A percentile compares a stretch with the other conserved stretches of the same genome.
phyloP scores from a whole-genome alignment of 495 filamentous ascomycete species.

The Talaromyces ruber region DNA sequence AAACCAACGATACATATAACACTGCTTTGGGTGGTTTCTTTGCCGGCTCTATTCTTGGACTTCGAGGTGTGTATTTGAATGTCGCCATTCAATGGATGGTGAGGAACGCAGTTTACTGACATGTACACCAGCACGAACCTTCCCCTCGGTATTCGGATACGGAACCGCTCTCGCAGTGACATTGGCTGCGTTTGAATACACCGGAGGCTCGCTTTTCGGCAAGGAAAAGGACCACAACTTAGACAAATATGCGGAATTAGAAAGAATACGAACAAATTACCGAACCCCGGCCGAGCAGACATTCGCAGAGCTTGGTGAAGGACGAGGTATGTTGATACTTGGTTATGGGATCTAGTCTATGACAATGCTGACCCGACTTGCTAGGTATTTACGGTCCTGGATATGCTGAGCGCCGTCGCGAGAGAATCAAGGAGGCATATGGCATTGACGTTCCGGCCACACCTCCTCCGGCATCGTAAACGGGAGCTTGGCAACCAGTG shows the following conservation, averaged over 20 bases:
- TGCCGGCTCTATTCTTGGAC: slow-evolving; percentile 58
- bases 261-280: slow-evolving; percentile 63
- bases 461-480: slow-evolving; percentile 1
- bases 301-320: slow-evolving; percentile 76
- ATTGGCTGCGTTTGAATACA: slow-evolving; percentile 67
- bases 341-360: neutral
- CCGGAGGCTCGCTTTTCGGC: slow-evolving; percentile 57
- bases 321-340: slow-evolving; percentile 56
- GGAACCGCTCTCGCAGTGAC: slow-evolving; percentile 56
- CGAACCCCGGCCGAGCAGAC: slow-evolving; percentile 76
- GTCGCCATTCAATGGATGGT: neutral
- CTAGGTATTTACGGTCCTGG: slow-evolving; percentile 75
- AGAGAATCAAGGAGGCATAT: slow-evolving; percentile 83
- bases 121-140: slow-evolving; percentile 52
- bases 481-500: neutral
- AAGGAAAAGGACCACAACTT: slow-evolving; percentile 45
- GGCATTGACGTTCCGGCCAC: slow-evolving; percentile 64
- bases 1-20: slow-evolving; percentile 65
- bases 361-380: slow-evolving; percentile 3
- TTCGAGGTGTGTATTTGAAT: slow-evolving; percentile 41
- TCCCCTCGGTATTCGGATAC: slow-evolving; percentile 72
- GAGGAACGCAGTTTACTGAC: neutral
- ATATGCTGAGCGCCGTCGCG: slow-evolving; percentile 76
- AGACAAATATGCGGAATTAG: slow-evolving; percentile 77
- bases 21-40: slow-evolving; percentile 65